phyloP scores from a whole-genome alignment of 2,329 filamentous ascomycete species.

The Fusarium sp. region DNA sequence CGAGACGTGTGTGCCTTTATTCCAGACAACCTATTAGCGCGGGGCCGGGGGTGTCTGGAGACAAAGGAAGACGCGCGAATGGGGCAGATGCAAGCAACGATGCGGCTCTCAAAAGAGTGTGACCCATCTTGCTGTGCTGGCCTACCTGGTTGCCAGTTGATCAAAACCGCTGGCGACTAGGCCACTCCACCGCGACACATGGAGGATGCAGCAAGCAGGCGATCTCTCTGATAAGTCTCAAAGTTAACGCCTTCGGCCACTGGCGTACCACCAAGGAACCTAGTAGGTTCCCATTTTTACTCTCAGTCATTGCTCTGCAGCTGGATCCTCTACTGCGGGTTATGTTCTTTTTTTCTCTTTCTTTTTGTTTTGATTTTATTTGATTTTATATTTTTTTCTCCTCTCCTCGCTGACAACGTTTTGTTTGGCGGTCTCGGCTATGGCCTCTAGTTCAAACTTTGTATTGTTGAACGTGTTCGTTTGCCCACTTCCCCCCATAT shows the following conservation, averaged over 20 bases:
- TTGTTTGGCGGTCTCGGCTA: neutral
- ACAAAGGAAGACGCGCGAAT: slow-evolving; percentile 52
- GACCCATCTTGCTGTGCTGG: slow-evolving; percentile 90
- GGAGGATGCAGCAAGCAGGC: slow-evolving; percentile 58
- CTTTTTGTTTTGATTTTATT: neutral
- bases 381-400: neutral
- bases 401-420: neutral
- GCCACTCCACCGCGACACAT: slow-evolving; percentile 67
- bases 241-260: slow-evolving; percentile 47
- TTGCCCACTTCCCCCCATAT: slow-evolving; percentile 12
- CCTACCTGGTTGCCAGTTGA: slow-evolving; percentile 86
- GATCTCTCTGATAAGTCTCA: slow-evolving; percentile 59
- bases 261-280: slow-evolving; percentile 43
- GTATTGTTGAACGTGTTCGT: slow-evolving; percentile 1
- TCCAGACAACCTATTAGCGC: slow-evolving; percentile 65
- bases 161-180: slow-evolving; percentile 71
- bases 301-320: slow-evolving; percentile 23
- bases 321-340: slow-evolving; percentile 29
- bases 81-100: slow-evolving; percentile 68
- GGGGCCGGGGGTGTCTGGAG: slow-evolving; percentile 61
- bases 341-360: slow-evolving; percentile 9
- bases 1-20: slow-evolving; percentile 71
- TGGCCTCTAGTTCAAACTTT: slow-evolving; percentile 20
- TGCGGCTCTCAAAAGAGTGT: slow-evolving; percentile 74
- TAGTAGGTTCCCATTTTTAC: slow-evolving; percentile 38